Evolutionary conservation across 129 eudicot genomes (phyloP).

Genomic region (Daucus carota): DNA sequence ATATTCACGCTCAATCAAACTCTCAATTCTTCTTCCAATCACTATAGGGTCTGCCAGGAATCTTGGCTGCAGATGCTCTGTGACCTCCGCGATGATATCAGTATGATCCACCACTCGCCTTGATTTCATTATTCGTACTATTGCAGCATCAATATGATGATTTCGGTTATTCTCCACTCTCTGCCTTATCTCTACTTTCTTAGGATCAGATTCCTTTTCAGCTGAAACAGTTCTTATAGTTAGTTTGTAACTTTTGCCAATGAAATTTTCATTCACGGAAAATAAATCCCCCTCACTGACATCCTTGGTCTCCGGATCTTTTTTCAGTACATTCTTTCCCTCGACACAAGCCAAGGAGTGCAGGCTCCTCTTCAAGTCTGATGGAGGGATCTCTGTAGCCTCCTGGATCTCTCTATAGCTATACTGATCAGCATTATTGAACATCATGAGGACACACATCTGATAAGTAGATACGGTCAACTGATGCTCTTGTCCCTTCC

Average conservation of each 20-base stretch:
- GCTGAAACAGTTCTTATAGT: constrained; percentile 78
- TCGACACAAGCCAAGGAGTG: constrained; percentile 72
- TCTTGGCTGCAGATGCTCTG: constrained; percentile 66
- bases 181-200: constrained; percentile 61
- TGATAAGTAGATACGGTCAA: constrained; percentile 69
- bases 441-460: constrained; percentile 73
- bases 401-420: constrained; percentile 58
- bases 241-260: constrained; percentile 55
- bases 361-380: constrained; percentile 63
- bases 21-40: constrained; percentile 65
- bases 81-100: constrained; percentile 63
- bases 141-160: constrained; percentile 74
- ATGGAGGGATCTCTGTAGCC: constrained; percentile 63
- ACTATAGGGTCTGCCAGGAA: constrained; percentile 45
- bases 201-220: constrained; percentile 68
- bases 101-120: constrained; percentile 63
- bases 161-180: constrained; percentile 69
- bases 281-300: constrained; percentile 55
- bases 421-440: constrained; percentile 48
- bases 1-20: constrained; percentile 69
- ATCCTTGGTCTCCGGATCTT: constrained; percentile 77
- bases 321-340: constrained; percentile 67
- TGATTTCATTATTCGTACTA: constrained; percentile 71
- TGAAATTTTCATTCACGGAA: constrained; percentile 58
- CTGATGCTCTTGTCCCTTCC: constrained; percentile 63